These are phyloP conservation scores for Epichloe bromicola DNA, from an alignment of 2,329 filamentous ascomycete species.

Conservation along the genomic window DNA sequence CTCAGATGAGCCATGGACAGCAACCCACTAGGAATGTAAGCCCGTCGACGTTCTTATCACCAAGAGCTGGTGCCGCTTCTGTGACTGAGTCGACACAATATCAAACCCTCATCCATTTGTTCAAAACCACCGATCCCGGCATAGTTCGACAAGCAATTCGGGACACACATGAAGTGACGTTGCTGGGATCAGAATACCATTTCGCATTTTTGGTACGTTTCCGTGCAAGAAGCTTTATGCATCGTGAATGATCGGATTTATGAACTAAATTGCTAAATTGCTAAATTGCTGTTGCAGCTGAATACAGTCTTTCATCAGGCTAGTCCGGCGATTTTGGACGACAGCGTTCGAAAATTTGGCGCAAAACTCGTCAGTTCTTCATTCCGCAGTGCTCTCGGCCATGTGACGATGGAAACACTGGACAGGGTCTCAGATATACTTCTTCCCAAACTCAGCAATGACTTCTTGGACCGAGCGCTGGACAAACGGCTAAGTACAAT, in stretches of 20 bases:
- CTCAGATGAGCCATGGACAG: neutral
- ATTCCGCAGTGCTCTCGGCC: conserved; percentile 27
- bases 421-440: conserved; percentile 32
- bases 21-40: neutral
- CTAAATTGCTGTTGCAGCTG: conserved; percentile 24
- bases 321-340: conserved; percentile 21
- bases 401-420: conserved; percentile 27
- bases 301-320: conserved; percentile 37
- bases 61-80: neutral
- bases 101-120: conserved; percentile 11
- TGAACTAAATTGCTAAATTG: conserved; percentile 17
- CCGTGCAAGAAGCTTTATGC: neutral
- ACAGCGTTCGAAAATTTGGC: conserved; percentile 33
- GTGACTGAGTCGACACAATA: neutral
- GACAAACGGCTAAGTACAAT: conserved; percentile 39
- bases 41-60: neutral
- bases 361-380: conserved; percentile 26
- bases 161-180: conserved; percentile 37
- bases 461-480: conserved; percentile 40
- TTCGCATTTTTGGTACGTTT: conserved; percentile 38
- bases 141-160: conserved; percentile 35
- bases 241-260: neutral
- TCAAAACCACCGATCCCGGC: conserved; percentile 28
- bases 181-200: conserved; percentile 39
- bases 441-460: conserved; percentile 31